These are phyloP conservation scores for Epichloe bromicola DNA, from an alignment of 2,329 filamentous ascomycete species.

Conservation along the genomic window DNA sequence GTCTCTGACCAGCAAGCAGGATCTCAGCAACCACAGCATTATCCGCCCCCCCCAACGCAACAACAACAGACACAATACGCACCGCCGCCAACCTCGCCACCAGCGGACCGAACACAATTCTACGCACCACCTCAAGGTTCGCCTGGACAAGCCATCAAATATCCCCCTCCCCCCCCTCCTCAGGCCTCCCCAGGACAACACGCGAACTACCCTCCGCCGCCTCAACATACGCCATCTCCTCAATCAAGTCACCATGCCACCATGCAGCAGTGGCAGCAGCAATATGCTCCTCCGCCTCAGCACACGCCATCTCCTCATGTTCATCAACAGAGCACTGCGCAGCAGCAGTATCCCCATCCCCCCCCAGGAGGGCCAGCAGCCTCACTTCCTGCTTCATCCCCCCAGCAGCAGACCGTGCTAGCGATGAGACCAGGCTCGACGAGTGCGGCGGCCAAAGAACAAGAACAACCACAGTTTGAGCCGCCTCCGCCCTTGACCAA, in stretches of 20 bases:
- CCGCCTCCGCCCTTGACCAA: constrained; percentile 14
- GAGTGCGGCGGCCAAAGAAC: constrained; percentile 7
- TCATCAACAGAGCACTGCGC: constrained; percentile 9
- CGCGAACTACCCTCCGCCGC: constrained; percentile 17
- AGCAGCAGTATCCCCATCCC: constrained; percentile 11
- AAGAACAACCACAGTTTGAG: constrained; percentile 16
- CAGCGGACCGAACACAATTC: constrained; percentile 31
- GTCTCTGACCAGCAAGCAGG: constrained; percentile 2
- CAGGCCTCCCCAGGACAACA: constrained; percentile 7
- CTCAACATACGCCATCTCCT: constrained; percentile 11
- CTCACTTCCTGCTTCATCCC: background rate
- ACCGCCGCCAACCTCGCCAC: constrained; percentile 33
- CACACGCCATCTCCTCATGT: constrained; percentile 7
- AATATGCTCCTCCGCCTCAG: constrained; percentile 14
- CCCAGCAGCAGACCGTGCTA: constrained; percentile 9
- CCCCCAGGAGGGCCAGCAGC: background rate
- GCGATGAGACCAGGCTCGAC: constrained; percentile 14
- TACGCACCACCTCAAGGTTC: constrained; percentile 23
- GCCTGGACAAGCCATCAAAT: constrained; percentile 8
- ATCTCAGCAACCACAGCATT: constrained; percentile 11
- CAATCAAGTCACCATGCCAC: constrained; percentile 8
- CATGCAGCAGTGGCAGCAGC: constrained; percentile 6
- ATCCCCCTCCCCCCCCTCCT: constrained; percentile 18
- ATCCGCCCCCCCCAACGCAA: constrained; percentile 10
- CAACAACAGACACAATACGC: constrained; percentile 28